These are phyloP conservation scores for Mycosphaerella sp. DNA, from an alignment of 2,329 filamentous ascomycete species.

Conservation along the genomic window DNA sequence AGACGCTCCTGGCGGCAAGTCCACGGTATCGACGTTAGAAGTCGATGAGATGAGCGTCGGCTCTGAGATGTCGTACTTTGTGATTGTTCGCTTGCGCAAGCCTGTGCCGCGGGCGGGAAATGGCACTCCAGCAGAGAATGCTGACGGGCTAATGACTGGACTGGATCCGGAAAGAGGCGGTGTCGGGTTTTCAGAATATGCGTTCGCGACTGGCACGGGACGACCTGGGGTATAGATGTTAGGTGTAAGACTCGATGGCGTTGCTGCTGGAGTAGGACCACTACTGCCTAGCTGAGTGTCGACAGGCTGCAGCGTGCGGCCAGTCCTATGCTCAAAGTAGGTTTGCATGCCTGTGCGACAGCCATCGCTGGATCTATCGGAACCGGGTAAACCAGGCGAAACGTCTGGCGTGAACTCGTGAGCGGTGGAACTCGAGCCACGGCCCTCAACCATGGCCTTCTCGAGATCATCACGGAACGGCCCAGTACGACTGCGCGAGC, in stretches of 20 bases:
- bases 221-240: constrained; percentile 21
- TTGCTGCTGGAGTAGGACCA: constrained; percentile 8
- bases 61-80: constrained; percentile 58
- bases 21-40: constrained; percentile 53
- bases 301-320: neutral
- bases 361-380: constrained; percentile 14
- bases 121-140: constrained; percentile 24
- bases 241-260: constrained; percentile 18
- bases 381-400: constrained; percentile 17
- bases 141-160: constrained; percentile 35
- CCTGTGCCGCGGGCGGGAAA: constrained; percentile 31
- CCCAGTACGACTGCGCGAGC: constrained; percentile 49
- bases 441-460: constrained; percentile 44
- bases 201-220: constrained; percentile 27
- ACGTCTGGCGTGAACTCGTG: constrained; percentile 16
- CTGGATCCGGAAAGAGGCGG: constrained; percentile 42
- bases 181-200: constrained; percentile 49
- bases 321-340: constrained; percentile 28
- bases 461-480: constrained; percentile 48
- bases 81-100: constrained; percentile 52
- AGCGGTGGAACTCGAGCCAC: constrained; percentile 31
- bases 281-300: constrained; percentile 6
- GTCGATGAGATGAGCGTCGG: constrained; percentile 51
- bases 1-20: constrained; percentile 50
- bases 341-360: constrained; percentile 12